Conservation (phyloP, 2,329 filamentous ascomycete species). For the Cadophora malorum region DNA sequence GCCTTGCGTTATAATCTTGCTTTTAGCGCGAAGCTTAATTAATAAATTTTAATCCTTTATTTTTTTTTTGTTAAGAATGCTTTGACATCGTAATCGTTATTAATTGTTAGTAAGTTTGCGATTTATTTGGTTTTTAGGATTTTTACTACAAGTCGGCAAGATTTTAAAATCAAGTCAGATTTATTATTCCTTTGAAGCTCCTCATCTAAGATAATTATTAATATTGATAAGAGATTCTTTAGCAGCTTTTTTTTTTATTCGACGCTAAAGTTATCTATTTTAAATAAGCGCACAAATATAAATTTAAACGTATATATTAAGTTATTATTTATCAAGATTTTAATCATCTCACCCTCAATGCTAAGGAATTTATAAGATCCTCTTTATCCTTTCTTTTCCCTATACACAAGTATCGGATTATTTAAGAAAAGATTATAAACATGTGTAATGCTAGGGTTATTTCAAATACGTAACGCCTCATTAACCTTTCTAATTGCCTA, state of each 20-base stretch:
- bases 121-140: too few species aligned
- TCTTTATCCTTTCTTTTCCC: not conserved
- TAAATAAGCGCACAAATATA: not conserved
- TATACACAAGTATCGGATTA: too few species aligned
- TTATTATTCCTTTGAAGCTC: too few species aligned
- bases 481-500: too few species aligned
- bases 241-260: not conserved
- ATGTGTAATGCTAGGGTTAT: too few species aligned
- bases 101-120: not conserved
- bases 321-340: not conserved
- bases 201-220: too few species aligned
- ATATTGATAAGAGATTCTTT: not conserved
- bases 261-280: not conserved
- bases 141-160: too few species aligned
- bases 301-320: not conserved
- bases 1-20: not conserved
- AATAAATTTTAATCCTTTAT: not conserved
- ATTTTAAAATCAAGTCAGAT: too few species aligned
- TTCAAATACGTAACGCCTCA: too few species aligned
- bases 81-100: not conserved
- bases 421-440: too few species aligned
- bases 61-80: too few species aligned
- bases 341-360: not conserved
- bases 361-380: not conserved
- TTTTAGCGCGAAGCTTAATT: not conserved